Evolutionary conservation across 176 grass and related monocot species (phyloP).

Genomic region (Tuctoria greenei): DNA sequence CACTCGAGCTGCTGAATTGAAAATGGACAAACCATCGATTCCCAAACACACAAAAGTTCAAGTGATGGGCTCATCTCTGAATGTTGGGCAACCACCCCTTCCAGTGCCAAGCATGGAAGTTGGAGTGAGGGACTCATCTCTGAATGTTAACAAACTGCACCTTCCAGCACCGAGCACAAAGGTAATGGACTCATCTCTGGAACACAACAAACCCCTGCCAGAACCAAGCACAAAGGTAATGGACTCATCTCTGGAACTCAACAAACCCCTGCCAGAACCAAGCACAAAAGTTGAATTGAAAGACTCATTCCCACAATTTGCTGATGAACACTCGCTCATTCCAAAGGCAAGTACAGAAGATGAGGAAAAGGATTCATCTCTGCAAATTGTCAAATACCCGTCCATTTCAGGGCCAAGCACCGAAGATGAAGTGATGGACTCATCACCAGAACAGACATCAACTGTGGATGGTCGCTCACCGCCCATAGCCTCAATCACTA

Average conservation of each 20-base stretch:
- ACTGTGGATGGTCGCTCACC: neutral
- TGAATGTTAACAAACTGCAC: neutral
- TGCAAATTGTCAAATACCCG: neutral
- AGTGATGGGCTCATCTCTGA: neutral
- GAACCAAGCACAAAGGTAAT: conserved; percentile 21
- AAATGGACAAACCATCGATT: neutral
- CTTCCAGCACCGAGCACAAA: neutral
- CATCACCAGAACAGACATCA: neutral
- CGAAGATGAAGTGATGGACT: conserved; percentile 9
- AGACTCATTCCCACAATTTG: conserved; percentile 8
- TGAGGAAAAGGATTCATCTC: conserved; percentile 20
- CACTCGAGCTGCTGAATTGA: neutral
- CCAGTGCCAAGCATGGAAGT: neutral
- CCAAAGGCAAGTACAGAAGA: conserved; percentile 21
- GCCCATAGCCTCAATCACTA: neutral
- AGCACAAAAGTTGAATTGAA: conserved; percentile 10
- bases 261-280: neutral
- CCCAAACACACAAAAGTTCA: neutral
- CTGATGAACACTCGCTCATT: neutral
- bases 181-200: neutral
- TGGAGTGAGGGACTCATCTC: neutral
- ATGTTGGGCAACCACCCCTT: neutral
- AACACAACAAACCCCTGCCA: neutral
- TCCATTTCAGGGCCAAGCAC: conserved; percentile 18
- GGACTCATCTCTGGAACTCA: neutral